phyloP scores from a whole-genome alignment of 2,329 filamentous ascomycete species.

The Colletotrichum sp. region DNA sequence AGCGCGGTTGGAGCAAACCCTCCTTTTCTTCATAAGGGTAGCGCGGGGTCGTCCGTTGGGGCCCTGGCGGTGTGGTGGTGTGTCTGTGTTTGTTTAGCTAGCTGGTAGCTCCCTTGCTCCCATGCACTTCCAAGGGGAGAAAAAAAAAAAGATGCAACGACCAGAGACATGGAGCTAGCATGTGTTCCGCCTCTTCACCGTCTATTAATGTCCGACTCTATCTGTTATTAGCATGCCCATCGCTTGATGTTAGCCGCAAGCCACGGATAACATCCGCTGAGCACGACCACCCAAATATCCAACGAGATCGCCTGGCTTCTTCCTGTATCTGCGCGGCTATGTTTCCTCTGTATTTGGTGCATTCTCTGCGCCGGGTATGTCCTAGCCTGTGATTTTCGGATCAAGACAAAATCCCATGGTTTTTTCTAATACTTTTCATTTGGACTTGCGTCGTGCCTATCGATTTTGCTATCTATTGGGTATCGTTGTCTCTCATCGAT shows the following conservation, averaged over 20 bases:
- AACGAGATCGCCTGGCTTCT: not conserved
- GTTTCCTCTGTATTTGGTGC: not conserved
- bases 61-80: constrained; percentile 4
- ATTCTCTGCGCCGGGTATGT: not conserved
- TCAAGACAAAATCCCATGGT: not conserved
- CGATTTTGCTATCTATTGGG: not conserved
- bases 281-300: not conserved
- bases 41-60: constrained; percentile 3
- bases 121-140: not conserved
- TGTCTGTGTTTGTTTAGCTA: not conserved
- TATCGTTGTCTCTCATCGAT: not conserved
- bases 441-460: not conserved
- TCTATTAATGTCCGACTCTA: not conserved
- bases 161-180: not conserved
- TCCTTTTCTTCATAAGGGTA: not conserved
- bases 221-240: not conserved
- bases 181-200: not conserved
- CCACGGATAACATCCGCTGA: not conserved
- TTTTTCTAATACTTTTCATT: not conserved
- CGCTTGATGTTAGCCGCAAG: not conserved
- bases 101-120: not conserved
- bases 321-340: not conserved
- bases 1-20: not conserved
- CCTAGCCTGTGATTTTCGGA: not conserved
- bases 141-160: not conserved